Percentiles rank a stretch among this genome's conserved stretches.
Conservation (phyloP, 2,329 filamentous ascomycete species). For the Fonsecaea pedrosoi region DNA sequence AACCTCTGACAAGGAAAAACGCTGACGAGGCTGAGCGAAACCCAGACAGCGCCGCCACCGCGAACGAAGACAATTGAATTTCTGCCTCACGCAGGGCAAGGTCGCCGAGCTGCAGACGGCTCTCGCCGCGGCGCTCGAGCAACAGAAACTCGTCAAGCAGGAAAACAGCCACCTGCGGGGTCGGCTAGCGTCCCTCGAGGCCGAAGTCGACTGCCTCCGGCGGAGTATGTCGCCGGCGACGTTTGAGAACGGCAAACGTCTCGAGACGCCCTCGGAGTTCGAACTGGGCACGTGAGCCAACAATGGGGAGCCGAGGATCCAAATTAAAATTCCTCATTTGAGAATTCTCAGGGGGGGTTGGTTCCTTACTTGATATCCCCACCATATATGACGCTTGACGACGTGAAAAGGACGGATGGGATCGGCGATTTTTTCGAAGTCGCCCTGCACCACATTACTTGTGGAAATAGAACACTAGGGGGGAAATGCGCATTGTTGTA, state of each 20-base stretch:
- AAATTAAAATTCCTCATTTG: background rate
- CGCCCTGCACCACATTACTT: too few relatives aligned
- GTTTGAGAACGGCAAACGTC: background rate
- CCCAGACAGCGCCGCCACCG: constrained; percentile 9
- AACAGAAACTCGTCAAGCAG: constrained; percentile 8
- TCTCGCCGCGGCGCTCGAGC: constrained; percentile 3
- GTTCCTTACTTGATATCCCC: too few relatives aligned
- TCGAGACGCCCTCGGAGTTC: background rate
- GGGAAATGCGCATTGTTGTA: too few relatives aligned
- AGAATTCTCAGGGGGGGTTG: too few relatives aligned
- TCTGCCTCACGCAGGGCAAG: constrained; percentile 8
- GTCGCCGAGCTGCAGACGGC: constrained; percentile 3
- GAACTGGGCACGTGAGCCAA: background rate
- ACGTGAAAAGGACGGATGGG: too few relatives aligned
- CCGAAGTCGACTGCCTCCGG: constrained; percentile 1
- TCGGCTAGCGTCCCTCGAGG: background rate
- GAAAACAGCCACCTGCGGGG: constrained; percentile 6
- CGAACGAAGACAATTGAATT: constrained; percentile 6
- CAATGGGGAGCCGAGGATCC: background rate
- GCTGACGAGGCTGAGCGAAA: too few relatives aligned
- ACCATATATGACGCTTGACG: too few relatives aligned
- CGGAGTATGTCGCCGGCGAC: background rate
- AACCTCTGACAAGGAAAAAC: too few relatives aligned
- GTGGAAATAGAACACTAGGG: too few relatives aligned
- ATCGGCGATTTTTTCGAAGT: too few relatives aligned